Evolutionary conservation across 2,329 filamentous ascomycete species (phyloP).

Genomic region (Macrophomina tecta): DNA sequence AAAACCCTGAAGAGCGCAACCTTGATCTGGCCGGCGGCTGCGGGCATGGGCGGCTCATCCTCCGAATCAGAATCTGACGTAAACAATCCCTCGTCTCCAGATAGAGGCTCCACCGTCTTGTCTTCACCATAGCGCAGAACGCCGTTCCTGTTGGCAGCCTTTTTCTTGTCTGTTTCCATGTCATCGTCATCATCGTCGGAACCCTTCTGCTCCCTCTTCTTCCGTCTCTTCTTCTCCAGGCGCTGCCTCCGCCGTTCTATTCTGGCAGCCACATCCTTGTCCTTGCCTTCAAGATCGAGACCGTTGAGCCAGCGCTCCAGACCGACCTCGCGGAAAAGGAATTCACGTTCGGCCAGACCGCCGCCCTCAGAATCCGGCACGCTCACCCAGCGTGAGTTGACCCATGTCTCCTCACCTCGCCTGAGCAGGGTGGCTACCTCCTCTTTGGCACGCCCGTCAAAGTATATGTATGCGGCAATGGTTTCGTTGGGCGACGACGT

Average conservation of each 20-base stretch:
- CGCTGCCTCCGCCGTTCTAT: conserved; percentile 67
- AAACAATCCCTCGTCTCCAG: conserved; percentile 71
- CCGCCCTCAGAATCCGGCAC: conserved; percentile 90
- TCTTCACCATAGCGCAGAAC: conserved; percentile 84
- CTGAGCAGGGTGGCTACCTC: conserved; percentile 93
- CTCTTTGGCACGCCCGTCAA: conserved; percentile 92
- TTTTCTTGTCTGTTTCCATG: conserved; percentile 46
- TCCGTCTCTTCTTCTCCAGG: conserved; percentile 85
- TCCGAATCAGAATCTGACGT: conserved; percentile 73
- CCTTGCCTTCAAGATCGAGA: conserved; percentile 86
- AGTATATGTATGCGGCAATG: conserved; percentile 98
- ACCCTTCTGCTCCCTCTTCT: conserved; percentile 65
- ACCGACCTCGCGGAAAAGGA: conserved; percentile 95
- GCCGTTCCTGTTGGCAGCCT: conserved; percentile 51
- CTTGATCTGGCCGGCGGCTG: conserved; percentile 97
- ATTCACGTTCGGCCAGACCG: conserved; percentile 93
- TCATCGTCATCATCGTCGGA: conserved; percentile 49
- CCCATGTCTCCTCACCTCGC: conserved; percentile 97
- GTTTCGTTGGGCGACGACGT: conserved; percentile 95
- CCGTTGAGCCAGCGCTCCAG: conserved; percentile 96
- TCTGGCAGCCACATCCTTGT: conserved; percentile 78
- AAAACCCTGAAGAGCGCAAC: conserved; percentile 94
- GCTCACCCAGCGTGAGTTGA: conserved; percentile 97
- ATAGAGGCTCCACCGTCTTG: conserved; percentile 72
- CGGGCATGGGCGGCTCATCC: conserved; percentile 84